Evolutionary conservation across 1,139 yeast species (phyloP), one percentile per base, ranked within the genome.

Genomic region (Geotrichum histeridarum): DNA sequence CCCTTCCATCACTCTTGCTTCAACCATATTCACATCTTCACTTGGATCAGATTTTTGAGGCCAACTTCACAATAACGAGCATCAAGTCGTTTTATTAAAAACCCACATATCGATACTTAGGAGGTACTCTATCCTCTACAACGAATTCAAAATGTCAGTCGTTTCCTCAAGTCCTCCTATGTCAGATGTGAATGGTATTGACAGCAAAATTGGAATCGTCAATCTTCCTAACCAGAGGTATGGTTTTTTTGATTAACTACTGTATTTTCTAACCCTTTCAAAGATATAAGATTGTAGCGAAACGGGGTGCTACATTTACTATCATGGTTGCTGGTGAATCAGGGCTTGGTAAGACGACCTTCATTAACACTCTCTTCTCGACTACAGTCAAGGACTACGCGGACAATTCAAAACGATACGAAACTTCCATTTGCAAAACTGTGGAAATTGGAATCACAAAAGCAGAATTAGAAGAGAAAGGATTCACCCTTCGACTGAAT

Each of bases 251-350:
- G 30, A 31, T 38, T 17, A n/a, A 53, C 8, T 32, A 31, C 35
- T 33, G 22, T 31, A n/a, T n/a, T 42, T 49, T 15, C 42, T 36
- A 22, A 48, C 46, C 33, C 30, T 22, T 32, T 42, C 51, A n/a
- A 56, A 83, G 90, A 70, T 89, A 88, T 75, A 91, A 89, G 71
- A 85, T 89, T 63, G 90, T 91, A 54, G 86, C 95, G 61, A 86
- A 87, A 64, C 79, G 84, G 61, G 99, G 98, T 45, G 91, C 95
- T 57, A 80, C 86, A 27, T 87, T 91, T 76, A 93, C 97, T 52
- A 65, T 93, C 61, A 89, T 93, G 97, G 85, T 93, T 44, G 94
- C 95, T 48, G 99, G 99, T 64, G 98, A 91, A 72, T 84, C 93
- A 56, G 98, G 98, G 5, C 77, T 90, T 53, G 98, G 78, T 49